These are phyloP conservation scores for Arxiozyma heterogenica DNA, from an alignment of 1,139 yeast genomes.

Conservation along the genomic window DNA sequence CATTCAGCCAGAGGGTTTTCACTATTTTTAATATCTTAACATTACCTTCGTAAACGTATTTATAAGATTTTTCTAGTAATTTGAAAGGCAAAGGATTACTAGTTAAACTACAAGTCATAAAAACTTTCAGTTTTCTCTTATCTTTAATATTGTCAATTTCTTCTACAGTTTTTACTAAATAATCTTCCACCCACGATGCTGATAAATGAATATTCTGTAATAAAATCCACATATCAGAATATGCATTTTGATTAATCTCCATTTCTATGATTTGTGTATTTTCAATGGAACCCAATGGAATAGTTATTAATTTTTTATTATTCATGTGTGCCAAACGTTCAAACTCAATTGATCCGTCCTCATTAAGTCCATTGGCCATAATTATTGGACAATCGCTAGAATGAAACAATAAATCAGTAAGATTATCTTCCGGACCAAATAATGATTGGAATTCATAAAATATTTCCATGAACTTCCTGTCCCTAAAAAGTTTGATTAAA, in stretches of 20 bases:
- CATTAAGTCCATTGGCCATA: constrained; percentile 52
- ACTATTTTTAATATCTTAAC: constrained; percentile 51
- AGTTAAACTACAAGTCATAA: constrained; percentile 19
- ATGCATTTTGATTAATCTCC: constrained; percentile 40
- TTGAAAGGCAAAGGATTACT: constrained; percentile 40
- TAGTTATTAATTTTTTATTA: constrained; percentile 32
- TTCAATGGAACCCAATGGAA: constrained; percentile 74
- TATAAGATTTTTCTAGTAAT: constrained; percentile 33
- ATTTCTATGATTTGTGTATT: constrained; percentile 49
- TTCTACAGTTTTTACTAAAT: constrained; percentile 13
- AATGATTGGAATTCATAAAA: background rate
- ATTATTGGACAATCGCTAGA: constrained; percentile 30
- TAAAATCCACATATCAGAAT: constrained; percentile 55
- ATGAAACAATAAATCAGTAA: constrained; percentile 3
- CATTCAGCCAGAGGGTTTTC: constrained; percentile 33
- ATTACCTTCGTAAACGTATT: constrained; percentile 39
- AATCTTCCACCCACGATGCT: constrained; percentile 46
- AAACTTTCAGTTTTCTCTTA: constrained; percentile 9
- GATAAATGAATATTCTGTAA: constrained; percentile 76
- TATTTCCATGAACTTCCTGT: background rate
- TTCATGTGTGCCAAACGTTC: constrained; percentile 35
- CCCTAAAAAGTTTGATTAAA: background rate
- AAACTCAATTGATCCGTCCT: constrained; percentile 57
- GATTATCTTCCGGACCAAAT: background rate
- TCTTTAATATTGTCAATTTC: background rate